Evolutionary conservation across 1,284 basidiomycete species (phyloP), one percentile per base, ranked within the genome.

Genomic region (Pholiota adiposa): DNA sequence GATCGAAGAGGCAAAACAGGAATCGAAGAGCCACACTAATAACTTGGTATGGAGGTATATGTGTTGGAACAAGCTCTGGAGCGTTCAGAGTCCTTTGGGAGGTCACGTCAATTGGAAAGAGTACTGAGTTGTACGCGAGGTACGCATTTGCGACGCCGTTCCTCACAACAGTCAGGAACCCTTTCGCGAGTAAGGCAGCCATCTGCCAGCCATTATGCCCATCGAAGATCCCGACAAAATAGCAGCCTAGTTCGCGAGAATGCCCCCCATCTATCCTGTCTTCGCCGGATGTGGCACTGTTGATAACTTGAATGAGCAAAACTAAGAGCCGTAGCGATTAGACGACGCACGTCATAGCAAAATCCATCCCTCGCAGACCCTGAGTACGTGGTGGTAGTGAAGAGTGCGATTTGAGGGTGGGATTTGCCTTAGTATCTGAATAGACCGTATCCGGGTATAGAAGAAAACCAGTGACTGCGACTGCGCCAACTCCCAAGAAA

Each of bases 131-230:
- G 11, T 31, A 31, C 29, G 11, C 4, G 29, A 31, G 29, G 29
- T 4, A 31, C 11, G 29, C 29, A 5, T 31, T 31, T 31, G 29
- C 21, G 31, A 12, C 19, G 31, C 7, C 12, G 23, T n/a, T n/a
- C n/a, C n/a, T n/a, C n/a, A n/a, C n/a, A n/a, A n/a, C n/a, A n/a
- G n/a, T n/a, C n/a, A n/a, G n/a, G n/a, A n/a, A n/a, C n/a, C n/a
- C n/a, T n/a, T n/a, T n/a, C n/a, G 46, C 5, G 21, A 57, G 19
- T 21, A 51, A 41, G n/a, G 8, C 14, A 9, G 56, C 33, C 31
- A 48, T 57, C 1, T 9, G 12, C 8, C 36, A n/a, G 12, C 56
- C 56, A 21, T 57, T 57, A 27, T 57, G 56, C 11, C 56, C 56
- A 27, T 57, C 56, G 36, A 29, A 51, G 25, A 57, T 34, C 8